Evolutionary conservation across 2,329 filamentous ascomycete species (phyloP), one percentile per base, ranked within the genome.

Genomic region (Chaetomiaceae sp.): DNA sequence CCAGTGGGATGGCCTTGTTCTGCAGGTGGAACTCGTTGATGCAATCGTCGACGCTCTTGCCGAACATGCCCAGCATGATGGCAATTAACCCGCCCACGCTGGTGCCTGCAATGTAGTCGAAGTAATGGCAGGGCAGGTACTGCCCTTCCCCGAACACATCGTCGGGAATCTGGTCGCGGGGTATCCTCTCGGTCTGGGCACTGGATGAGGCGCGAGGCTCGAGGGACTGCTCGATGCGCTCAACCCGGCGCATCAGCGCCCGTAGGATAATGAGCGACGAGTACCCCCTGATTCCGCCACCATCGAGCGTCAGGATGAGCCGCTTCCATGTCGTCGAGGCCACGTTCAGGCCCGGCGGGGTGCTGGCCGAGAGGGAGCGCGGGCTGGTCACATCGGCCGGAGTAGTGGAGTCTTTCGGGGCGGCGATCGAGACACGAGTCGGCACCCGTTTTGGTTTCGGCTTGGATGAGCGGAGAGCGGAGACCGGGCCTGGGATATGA

Each of bases 91-190:
- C 59, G 7, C 61, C 62, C 27, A 62, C 49, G 20, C 53, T 58
- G 14, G 62, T 62, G 13, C 62, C 62, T 1, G 59, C 61, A 16
- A 64, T 61, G 48, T 62, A 62, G 54, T 64, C 61, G 33, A 64
- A 64, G 50, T 62, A 64, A 16, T 64, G 61, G 34, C 55, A 59
- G 9, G 61, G 62, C 21, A 62, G 16, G 40, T 62, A 64, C 33
- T 61, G 49, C 18, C 58, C 59, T 16, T 56, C 40, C n/a, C 51
- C 29, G 16, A 51, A 50, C 10, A 59, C 55, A 18, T 55, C 52
- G 6, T 51, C 47, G 13, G 59, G 59, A 7, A 63, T 62, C 10
- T 50, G 30, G n/a, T 59, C 52, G 20, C 54, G 43, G 2, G 53
- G 44, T n/a, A 63, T 61, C 30, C 51, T 49, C 20, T 51, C 53